Evolutionary conservation across 2,329 filamentous ascomycete species (phyloP).

Genomic region (Colletotrichum sp.): DNA sequence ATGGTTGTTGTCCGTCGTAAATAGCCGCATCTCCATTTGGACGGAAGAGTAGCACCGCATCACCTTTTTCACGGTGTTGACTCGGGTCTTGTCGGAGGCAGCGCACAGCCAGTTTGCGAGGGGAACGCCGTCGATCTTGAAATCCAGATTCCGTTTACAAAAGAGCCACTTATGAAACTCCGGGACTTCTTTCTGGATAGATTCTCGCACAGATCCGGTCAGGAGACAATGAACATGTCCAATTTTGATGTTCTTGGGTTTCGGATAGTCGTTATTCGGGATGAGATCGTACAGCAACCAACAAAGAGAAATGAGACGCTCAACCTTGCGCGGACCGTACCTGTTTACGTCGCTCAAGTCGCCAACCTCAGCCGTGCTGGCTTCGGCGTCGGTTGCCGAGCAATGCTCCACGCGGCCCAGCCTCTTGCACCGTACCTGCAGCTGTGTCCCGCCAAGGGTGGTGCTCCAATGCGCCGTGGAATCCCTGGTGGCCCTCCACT

Average conservation of each 20-base stretch:
- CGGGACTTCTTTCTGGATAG: not conserved
- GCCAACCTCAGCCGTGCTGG: not conserved
- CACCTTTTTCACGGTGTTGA: not conserved
- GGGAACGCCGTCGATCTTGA: not conserved
- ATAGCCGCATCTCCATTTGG: not conserved
- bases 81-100: not conserved
- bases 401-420: not conserved
- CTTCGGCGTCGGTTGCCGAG: not conserved
- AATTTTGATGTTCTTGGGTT: not conserved
- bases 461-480: not conserved
- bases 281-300: not conserved
- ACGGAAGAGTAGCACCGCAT: not conserved
- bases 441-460: rapidly evolving
- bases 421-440: not conserved
- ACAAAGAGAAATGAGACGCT: not conserved
- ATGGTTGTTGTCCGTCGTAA: not conserved
- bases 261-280: not conserved
- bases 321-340: not conserved
- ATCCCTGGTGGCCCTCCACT: not conserved
- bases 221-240: not conserved
- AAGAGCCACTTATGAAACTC: not conserved
- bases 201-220: not conserved
- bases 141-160: not conserved
- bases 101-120: not conserved
- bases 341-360: not conserved